Conservation (phyloP, 75 land plant genomes). For the Isoetes taiwanensis region DNA sequence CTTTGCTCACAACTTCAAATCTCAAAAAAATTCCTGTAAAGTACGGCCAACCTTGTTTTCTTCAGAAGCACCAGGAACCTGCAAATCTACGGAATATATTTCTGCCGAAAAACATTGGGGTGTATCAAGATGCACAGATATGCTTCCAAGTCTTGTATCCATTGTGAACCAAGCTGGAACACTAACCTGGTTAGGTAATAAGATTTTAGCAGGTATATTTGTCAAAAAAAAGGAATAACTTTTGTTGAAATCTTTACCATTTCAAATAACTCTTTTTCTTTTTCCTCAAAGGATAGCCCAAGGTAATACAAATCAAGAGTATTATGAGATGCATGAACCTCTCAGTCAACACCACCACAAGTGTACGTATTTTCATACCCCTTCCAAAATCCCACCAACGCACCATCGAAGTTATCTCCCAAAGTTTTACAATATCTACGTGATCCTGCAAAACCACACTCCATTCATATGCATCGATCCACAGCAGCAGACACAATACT, state of each 20-base stretch:
- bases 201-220: not conserved
- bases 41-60: constrained; percentile 57
- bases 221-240: constrained; percentile 8
- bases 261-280: constrained; percentile 86
- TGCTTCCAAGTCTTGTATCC: constrained; percentile 74
- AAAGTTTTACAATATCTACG: not conserved
- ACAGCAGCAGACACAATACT: no score
- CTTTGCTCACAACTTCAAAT: not conserved
- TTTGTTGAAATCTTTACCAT: constrained; percentile 35
- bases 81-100: constrained; percentile 87
- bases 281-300: constrained; percentile 82
- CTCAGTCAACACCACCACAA: not conserved
- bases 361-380: not conserved
- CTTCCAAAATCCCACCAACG: not conserved
- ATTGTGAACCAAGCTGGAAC: constrained; percentile 94
- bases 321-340: not conserved
- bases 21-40: not conserved
- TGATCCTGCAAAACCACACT: not conserved
- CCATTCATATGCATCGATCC: not conserved
- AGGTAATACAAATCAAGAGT: not conserved
- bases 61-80: constrained; percentile 67
- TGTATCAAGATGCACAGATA: constrained; percentile 84
- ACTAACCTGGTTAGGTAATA: constrained; percentile 42
- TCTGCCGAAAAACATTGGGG: constrained; percentile 99
- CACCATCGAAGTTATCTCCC: not conserved